phyloP scores from a whole-genome alignment of 441 rosid species.

The Gossypium gossypioides region DNA sequence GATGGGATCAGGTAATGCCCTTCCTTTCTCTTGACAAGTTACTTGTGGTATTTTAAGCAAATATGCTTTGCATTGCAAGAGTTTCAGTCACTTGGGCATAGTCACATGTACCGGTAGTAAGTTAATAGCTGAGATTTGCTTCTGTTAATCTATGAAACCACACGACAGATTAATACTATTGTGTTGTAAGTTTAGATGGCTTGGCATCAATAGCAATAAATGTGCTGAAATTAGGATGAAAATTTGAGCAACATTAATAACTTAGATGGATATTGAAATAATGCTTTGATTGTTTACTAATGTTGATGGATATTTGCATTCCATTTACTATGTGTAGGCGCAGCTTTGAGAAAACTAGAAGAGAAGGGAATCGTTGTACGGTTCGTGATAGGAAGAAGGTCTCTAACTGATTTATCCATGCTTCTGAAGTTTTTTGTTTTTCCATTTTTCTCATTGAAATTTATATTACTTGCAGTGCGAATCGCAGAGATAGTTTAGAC shows the following conservation, averaged over 20 bases:
- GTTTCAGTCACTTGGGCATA: not conserved
- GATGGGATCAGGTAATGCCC: constrained; percentile 52
- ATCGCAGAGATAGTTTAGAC: constrained; percentile 51
- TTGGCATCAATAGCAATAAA: not conserved
- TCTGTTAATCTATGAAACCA: not conserved
- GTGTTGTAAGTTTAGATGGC: not conserved
- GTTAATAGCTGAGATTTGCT: not conserved
- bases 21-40: not conserved
- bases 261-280: not conserved
- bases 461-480: constrained; percentile 33
- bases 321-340: constrained; percentile 29
- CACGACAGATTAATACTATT: not conserved
- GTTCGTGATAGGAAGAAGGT: constrained; percentile 85
- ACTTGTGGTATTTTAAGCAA: not conserved
- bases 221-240: not conserved
- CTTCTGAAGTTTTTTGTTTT: not conserved
- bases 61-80: not conserved
- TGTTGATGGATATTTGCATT: not conserved
- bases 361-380: constrained; percentile 62
- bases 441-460: constrained; percentile 1
- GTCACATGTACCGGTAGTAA: not conserved
- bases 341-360: constrained; percentile 42
- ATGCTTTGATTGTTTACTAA: not conserved
- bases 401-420: constrained; percentile 3
- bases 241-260: not conserved